These are phyloP conservation scores for Bremia lactucae DNA, from an alignment of 352 stramenopile genomes.

Conservation along the genomic window DNA sequence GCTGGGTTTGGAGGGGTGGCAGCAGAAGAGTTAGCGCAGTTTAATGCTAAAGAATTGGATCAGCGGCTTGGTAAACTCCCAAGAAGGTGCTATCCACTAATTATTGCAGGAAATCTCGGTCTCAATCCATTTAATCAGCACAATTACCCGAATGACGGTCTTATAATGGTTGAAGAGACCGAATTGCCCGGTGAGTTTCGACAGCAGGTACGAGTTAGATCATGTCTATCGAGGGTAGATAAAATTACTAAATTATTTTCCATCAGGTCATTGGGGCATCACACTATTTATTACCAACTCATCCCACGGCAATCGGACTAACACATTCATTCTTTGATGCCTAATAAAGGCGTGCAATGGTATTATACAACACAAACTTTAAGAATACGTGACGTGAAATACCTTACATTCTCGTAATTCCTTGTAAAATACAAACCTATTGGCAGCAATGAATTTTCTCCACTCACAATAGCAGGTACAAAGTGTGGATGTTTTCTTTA, in stretches of 20 bases:
- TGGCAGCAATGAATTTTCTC: too few relatives aligned
- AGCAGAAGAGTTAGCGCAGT: constrained; percentile 40
- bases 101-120: constrained; percentile 52
- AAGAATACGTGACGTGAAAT: too few relatives aligned
- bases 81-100: constrained; percentile 41
- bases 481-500: too few relatives aligned
- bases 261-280: constrained; percentile 34
- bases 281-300: constrained; percentile 50
- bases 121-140: constrained; percentile 68
- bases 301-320: constrained; percentile 39
- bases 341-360: too few relatives aligned
- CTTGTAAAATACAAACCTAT: too few relatives aligned
- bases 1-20: constrained; percentile 49
- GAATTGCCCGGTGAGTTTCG: constrained; percentile 53
- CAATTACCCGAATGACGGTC: constrained; percentile 61
- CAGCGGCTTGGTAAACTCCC: constrained; percentile 54
- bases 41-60: constrained; percentile 32
- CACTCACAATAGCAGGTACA: too few relatives aligned
- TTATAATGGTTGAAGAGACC: constrained; percentile 58
- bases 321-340: constrained; percentile 38
- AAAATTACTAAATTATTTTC: neutral
- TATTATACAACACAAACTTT: too few relatives aligned
- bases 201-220: constrained; percentile 28
- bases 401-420: too few relatives aligned
- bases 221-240: neutral